Percentiles rank a stretch among this genome's conserved stretches.
Evolutionary conservation across 148 eudicot genomes (phyloP).

Genomic region (Pharnaceum exiguum): DNA sequence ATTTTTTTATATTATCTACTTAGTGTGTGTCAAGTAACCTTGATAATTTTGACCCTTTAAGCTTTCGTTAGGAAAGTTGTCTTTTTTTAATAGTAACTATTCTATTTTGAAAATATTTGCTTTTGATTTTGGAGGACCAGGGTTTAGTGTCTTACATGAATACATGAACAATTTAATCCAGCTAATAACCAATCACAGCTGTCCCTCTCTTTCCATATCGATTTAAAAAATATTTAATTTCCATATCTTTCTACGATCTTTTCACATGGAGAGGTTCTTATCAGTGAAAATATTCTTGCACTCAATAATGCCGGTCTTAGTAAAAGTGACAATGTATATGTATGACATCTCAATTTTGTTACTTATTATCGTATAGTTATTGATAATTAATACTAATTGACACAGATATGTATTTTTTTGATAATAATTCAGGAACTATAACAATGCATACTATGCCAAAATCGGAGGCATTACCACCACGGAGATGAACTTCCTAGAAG

Average conservation of each 20-base stretch:
- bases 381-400: not conserved
- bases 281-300: not conserved
- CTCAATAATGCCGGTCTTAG: not conserved
- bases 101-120: not conserved
- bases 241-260: conserved; percentile 16
- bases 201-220: conserved; percentile 11
- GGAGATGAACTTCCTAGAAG: conserved; percentile 76
- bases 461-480: conserved; percentile 76
- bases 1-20: not conserved
- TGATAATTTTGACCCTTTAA: not conserved
- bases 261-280: conserved; percentile 26
- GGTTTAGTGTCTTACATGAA: conserved; percentile 3
- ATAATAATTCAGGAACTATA: conserved; percentile 51
- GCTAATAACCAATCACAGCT: conserved; percentile 10
- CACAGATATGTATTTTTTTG: not conserved
- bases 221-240: conserved; percentile 6
- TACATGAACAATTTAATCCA: conserved; percentile 18
- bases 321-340: not conserved
- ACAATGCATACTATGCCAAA: conserved; percentile 80
- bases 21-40: conserved; percentile 14
- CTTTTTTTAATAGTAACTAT: not conserved
- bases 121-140: not conserved
- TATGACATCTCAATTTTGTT: not conserved
- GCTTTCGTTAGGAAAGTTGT: not conserved
- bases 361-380: not conserved